phyloP scores from a whole-genome alignment of 2,329 filamentous ascomycete genomes.

The Colletotrichum lini region DNA sequence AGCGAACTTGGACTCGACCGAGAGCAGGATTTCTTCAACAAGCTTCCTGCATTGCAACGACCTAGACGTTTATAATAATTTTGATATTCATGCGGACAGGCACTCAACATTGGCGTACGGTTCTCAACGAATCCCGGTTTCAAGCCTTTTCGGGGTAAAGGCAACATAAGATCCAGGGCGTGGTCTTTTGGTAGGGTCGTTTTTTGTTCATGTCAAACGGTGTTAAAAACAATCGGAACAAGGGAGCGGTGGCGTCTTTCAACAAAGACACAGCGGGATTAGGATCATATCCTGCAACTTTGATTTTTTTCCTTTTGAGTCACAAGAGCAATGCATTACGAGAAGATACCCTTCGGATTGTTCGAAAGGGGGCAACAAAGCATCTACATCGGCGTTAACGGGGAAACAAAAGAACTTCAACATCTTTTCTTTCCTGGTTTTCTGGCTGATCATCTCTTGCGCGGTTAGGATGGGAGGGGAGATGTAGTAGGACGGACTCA shows the following conservation, averaged over 20 bases:
- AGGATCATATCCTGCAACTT: slow-evolving; percentile 45
- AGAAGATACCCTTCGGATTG: slow-evolving; percentile 53
- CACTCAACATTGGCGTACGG: slow-evolving; percentile 43
- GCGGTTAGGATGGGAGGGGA: slow-evolving; percentile 21
- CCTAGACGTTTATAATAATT: slow-evolving; percentile 44
- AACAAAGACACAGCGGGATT: slow-evolving; percentile 59
- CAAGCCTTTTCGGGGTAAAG: slow-evolving; percentile 43
- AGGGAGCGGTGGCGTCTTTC: slow-evolving; percentile 59
- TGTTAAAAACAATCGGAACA: slow-evolving; percentile 41
- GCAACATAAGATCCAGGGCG: slow-evolving; percentile 32
- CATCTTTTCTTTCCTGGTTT: slow-evolving; percentile 62
- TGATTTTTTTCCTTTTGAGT: slow-evolving; percentile 29
- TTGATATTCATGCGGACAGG: slow-evolving; percentile 43
- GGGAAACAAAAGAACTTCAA: slow-evolving; percentile 64
- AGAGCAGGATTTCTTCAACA: slow-evolving; percentile 44
- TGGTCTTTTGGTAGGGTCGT: slow-evolving; percentile 35
- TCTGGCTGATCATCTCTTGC: slow-evolving; percentile 53
- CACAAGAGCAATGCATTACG: slow-evolving; percentile 53
- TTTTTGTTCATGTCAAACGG: slow-evolving; percentile 36
- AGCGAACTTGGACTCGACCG: slow-evolving; percentile 49
- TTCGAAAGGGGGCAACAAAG: slow-evolving; percentile 42
- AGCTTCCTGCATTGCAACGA: slow-evolving; percentile 44
- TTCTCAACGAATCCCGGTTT: slow-evolving; percentile 45
- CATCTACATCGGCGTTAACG: slow-evolving; percentile 55
- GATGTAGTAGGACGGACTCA: slow-evolving; percentile 1